Evolutionary conservation across 2,329 filamentous ascomycete genomes (phyloP).

Genomic region (Aspergillus uvarum): DNA sequence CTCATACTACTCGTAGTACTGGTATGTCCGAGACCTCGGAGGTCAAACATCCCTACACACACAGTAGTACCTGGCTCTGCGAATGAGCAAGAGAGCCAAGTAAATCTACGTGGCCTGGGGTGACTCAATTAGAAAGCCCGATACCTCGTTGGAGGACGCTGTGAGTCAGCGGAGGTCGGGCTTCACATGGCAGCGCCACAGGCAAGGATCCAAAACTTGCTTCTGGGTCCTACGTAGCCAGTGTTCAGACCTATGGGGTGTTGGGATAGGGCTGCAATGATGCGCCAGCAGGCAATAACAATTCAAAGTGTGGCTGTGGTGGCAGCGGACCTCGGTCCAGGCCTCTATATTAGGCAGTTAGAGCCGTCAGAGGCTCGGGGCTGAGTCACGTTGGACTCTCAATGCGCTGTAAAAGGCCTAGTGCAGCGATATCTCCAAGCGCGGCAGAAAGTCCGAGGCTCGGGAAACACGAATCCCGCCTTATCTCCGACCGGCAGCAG

Average conservation of each 20-base stretch:
- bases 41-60: too few relatives aligned
- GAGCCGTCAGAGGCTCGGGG: neutral
- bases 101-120: neutral
- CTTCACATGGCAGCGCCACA: neutral
- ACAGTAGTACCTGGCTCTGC: neutral
- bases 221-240: neutral
- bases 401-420: neutral
- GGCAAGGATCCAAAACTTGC: neutral
- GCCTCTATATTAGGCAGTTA: neutral
- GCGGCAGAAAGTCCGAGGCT: neutral
- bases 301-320: neutral
- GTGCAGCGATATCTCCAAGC: neutral
- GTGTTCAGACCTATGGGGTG: too few relatives aligned
- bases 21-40: too few relatives aligned
- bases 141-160: neutral
- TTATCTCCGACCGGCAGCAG: neutral
- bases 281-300: too few relatives aligned
- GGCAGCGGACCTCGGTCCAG: neutral
- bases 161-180: neutral
- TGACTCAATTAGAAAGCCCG: neutral
- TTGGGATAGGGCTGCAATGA: neutral
- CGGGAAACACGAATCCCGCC: neutral
- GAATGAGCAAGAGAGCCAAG: neutral
- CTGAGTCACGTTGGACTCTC: neutral
- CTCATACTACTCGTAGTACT: too few relatives aligned